Evolutionary conservation across 495 filamentous ascomycete genomes (phyloP).

Genomic region (Chlorociboria aeruginascens): DNA sequence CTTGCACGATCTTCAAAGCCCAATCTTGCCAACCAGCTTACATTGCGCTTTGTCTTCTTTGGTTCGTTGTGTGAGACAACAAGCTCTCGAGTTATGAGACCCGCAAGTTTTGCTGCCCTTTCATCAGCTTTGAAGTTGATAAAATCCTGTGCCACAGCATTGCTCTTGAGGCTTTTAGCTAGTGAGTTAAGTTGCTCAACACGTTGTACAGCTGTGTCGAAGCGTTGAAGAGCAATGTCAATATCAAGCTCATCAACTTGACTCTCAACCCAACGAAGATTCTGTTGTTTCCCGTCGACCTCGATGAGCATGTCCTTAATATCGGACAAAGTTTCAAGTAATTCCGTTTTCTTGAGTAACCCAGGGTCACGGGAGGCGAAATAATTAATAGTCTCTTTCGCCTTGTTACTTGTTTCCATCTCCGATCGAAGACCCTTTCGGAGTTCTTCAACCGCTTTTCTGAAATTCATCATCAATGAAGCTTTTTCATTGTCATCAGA

Average conservation of each 20-base stretch:
- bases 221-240: slow-evolving; percentile 81
- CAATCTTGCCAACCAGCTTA: slow-evolving; percentile 70
- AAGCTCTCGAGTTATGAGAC: slow-evolving; percentile 59
- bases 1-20: slow-evolving; percentile 84
- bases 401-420: slow-evolving; percentile 64
- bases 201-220: slow-evolving; percentile 68
- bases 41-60: slow-evolving; percentile 56
- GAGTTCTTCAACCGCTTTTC: slow-evolving; percentile 84
- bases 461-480: slow-evolving; percentile 71
- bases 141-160: slow-evolving; percentile 73
- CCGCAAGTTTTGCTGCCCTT: slow-evolving; percentile 67
- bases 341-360: slow-evolving; percentile 57
- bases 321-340: slow-evolving; percentile 55
- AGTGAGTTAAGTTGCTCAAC: slow-evolving; percentile 76
- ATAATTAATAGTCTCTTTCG: slow-evolving; percentile 71
- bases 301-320: slow-evolving; percentile 79
- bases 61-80: slow-evolving; percentile 60
- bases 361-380: slow-evolving; percentile 61
- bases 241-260: slow-evolving; percentile 96
- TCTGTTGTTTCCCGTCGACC: slow-evolving; percentile 92
- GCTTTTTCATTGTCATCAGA: slow-evolving; percentile 61
- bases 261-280: slow-evolving; percentile 85
- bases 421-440: slow-evolving; percentile 72
- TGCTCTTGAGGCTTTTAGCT: slow-evolving; percentile 68
- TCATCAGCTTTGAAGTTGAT: slow-evolving; percentile 84